Evolutionary conservation across 257 asterid species (phyloP).

Genomic region (Nemophila menziesii): DNA sequence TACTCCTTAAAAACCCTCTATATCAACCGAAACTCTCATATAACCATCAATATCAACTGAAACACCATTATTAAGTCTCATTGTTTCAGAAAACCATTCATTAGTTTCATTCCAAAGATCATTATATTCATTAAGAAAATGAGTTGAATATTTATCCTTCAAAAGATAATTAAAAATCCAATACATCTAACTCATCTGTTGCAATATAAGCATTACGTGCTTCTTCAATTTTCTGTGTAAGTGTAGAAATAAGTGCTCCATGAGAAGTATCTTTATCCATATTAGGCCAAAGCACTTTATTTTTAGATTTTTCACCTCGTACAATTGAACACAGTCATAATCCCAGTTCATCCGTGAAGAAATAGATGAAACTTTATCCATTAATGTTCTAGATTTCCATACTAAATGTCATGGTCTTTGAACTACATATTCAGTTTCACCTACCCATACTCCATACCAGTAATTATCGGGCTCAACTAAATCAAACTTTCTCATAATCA

Average conservation of each 20-base stretch:
- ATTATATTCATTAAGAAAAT: conserved; percentile 44
- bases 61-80: conserved; percentile 40
- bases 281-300: conserved; percentile 60
- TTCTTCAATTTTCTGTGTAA: conserved; percentile 39
- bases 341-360: conserved; percentile 57
- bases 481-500: conserved; percentile 60
- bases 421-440: conserved; percentile 38
- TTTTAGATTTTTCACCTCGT: conserved; percentile 52
- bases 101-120: conserved; percentile 50
- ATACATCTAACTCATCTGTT: conserved; percentile 34
- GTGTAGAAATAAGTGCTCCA: conserved; percentile 33
- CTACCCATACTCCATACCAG: conserved; percentile 64
- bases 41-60: conserved; percentile 60
- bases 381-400: conserved; percentile 18
- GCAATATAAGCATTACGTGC: conserved; percentile 51
- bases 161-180: conserved; percentile 46
- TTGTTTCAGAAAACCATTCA: conserved; percentile 49
- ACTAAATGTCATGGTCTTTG: conserved; percentile 53
- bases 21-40: conserved; percentile 54
- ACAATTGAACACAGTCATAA: conserved; percentile 50
- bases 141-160: conserved; percentile 51
- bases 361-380: conserved; percentile 35
- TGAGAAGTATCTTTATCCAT: conserved; percentile 50
- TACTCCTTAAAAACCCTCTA: conserved; percentile 57
- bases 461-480: conserved; percentile 55